Conservation (phyloP, 345 rosid genomes). For the Rhizophora apiculata region DNA sequence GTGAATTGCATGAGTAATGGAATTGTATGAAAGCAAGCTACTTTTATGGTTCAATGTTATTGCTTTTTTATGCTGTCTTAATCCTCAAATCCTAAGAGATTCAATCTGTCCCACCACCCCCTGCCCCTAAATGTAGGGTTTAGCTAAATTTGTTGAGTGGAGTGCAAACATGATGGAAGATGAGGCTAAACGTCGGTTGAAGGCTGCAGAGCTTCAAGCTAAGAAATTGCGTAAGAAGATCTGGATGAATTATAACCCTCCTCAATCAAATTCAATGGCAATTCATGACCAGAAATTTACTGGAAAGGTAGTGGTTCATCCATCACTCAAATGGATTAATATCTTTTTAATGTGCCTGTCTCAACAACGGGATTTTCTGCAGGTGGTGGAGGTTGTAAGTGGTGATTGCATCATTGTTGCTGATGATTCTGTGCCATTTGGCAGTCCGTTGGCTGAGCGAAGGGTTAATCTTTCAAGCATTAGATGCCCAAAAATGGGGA, state of each 20-base stretch:
- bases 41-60: no score
- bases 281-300: constrained; percentile 86
- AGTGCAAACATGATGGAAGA: constrained; percentile 98
- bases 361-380: constrained; percentile 18
- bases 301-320: constrained; percentile 57
- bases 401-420: constrained; percentile 93
- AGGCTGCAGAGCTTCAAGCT: constrained; percentile 86
- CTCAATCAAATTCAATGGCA: constrained; percentile 77
- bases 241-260: constrained; percentile 90
- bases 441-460: constrained; percentile 80
- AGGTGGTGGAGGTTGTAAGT: constrained; percentile 97
- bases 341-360: not conserved
- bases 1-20: not conserved
- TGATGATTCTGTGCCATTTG: constrained; percentile 83
- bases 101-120: not conserved
- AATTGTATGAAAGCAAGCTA: not conserved
- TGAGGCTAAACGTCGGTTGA: constrained; percentile 67
- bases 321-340: not conserved
- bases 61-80: no score
- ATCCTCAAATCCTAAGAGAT: no score
- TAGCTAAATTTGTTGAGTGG: constrained; percentile 97
- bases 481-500: constrained; percentile 83
- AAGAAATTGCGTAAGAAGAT: constrained; percentile 72
- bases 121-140: constrained; percentile 47
- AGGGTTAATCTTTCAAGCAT: constrained; percentile 92